Evolutionary conservation across 2,329 filamentous ascomycete genomes (phyloP), one percentile per base, ranked within the genome.

Genomic region (Bipolaris cookei): DNA sequence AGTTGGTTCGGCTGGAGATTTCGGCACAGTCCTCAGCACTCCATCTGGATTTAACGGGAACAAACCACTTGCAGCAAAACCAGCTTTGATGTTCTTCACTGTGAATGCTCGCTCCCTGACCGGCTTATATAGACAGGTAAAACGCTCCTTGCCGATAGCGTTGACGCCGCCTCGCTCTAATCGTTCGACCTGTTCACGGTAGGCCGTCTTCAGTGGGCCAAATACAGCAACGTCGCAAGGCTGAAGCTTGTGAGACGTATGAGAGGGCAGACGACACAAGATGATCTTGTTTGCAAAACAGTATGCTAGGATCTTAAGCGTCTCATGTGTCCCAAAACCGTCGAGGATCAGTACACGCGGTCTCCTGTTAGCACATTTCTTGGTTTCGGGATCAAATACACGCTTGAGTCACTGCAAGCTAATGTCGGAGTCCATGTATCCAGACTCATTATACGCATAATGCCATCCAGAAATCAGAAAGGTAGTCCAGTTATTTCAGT

Each of bases 41-140:
- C 64, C 71, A n/a, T 71, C 44, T 63, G 59, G 69, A 54, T 74
- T 72, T 44, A 73, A 72, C 18, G 64, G 71, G 38, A 63, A 68
- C 28, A 72, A 59, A 32, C 71, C 64, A 52, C 57, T 63, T 37
- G 58, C 67, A 47, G 65, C 59, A 59, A 48, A 75, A 2, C 60
- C 69, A 20, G 67, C 51, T 10, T 45, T 60, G 51, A 76, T 75
- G 51, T 76, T 77, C 58, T 60, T 71, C 16, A 20, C 16, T 5
- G 65, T 72, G 7, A 72, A 56, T n/a, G 66, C 70, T 35, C 16
- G 59, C 34, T 60, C 52, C 43, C 66, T 59, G 35, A 67, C 68
- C 54, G 58, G 64, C 23, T 46, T 67, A 43, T 66, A 73, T 2
- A 71, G 61, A 28, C 21, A 61, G 13, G 60, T 59, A 13, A 67